A percentile compares a stretch with the other conserved stretches of the same genome.
Conservation (phyloP, 73 alveolate genomes). For the Paramecium tetraurelia region DNA sequence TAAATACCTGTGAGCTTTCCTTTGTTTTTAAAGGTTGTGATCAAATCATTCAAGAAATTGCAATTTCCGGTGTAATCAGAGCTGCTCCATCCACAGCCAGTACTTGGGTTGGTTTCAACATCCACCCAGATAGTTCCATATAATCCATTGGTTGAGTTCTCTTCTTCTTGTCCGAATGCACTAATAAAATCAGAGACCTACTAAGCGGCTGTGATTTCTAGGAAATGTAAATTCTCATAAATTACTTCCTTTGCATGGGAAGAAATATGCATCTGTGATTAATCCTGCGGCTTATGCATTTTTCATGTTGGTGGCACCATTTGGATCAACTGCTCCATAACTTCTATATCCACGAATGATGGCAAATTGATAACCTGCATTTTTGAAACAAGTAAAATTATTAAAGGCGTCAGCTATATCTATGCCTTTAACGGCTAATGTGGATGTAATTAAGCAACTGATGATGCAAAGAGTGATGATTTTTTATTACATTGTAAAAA, state of each 20-base stretch:
- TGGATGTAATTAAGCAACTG: not conserved
- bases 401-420: slow-evolving; percentile 22
- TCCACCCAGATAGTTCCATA: slow-evolving; percentile 82
- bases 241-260: slow-evolving; percentile 71
- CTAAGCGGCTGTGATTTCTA: slow-evolving; percentile 60
- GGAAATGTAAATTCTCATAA: not conserved
- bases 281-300: slow-evolving; percentile 81
- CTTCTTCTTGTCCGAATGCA: slow-evolving; percentile 50
- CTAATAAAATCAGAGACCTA: slow-evolving; percentile 58
- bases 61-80: slow-evolving; percentile 66
- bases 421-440: slow-evolving; percentile 31
- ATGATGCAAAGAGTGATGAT: not conserved
- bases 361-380: slow-evolving; percentile 67
- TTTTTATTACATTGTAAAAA: not conserved
- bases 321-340: slow-evolving; percentile 75
- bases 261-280: slow-evolving; percentile 76
- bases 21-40: slow-evolving; percentile 48
- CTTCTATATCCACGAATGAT: slow-evolving; percentile 76
- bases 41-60: slow-evolving; percentile 54
- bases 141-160: not conserved
- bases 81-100: slow-evolving; percentile 71
- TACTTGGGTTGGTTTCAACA: slow-evolving; percentile 77
- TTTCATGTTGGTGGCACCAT: slow-evolving; percentile 58
- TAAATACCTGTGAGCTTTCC: slow-evolving; percentile 73
- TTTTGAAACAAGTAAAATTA: slow-evolving; percentile 67